phyloP scores from a whole-genome alignment of 2,329 filamentous ascomycete genomes.

The Aspergillus sp. region DNA sequence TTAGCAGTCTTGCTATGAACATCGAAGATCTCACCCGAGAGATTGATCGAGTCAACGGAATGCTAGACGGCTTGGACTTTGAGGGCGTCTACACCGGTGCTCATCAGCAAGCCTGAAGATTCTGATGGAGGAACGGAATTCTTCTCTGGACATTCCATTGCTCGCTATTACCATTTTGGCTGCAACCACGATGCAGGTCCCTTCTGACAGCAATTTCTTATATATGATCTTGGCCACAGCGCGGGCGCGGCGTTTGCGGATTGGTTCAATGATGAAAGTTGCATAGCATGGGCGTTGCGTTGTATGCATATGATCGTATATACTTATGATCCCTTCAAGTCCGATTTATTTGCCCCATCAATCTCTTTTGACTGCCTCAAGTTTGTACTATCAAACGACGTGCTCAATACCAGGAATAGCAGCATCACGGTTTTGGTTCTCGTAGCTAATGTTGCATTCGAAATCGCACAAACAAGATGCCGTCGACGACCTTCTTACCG shows the following conservation, averaged over 20 bases:
- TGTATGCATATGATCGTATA: conserved; percentile 3
- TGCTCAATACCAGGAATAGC: not conserved
- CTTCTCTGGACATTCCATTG: not conserved
- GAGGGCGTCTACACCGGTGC: conserved; percentile 50
- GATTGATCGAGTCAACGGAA: conserved; percentile 67
- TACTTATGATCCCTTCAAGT: not conserved
- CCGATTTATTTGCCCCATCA: not conserved
- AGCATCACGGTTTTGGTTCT: not conserved
- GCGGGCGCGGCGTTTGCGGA: conserved; percentile 6
- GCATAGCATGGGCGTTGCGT: conserved; percentile 10
- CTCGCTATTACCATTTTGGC: not conserved
- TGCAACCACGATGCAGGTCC: not conserved
- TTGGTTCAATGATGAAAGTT: conserved; percentile 3
- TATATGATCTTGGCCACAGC: not conserved
- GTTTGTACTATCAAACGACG: not conserved
- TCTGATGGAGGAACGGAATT: not conserved
- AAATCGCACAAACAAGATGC: not conserved
- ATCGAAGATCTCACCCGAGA: conserved; percentile 79
- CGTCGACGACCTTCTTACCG: not conserved
- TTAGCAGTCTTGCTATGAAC: conserved; percentile 75
- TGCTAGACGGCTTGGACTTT: conserved; percentile 68
- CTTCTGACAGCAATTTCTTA: not conserved
- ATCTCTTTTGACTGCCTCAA: not conserved
- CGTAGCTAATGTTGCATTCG: not conserved
- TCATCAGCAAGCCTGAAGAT: conserved; percentile 5